phyloP scores from a whole-genome alignment of 169 alveolate species.

The Toxoplasma gondii region DNA sequence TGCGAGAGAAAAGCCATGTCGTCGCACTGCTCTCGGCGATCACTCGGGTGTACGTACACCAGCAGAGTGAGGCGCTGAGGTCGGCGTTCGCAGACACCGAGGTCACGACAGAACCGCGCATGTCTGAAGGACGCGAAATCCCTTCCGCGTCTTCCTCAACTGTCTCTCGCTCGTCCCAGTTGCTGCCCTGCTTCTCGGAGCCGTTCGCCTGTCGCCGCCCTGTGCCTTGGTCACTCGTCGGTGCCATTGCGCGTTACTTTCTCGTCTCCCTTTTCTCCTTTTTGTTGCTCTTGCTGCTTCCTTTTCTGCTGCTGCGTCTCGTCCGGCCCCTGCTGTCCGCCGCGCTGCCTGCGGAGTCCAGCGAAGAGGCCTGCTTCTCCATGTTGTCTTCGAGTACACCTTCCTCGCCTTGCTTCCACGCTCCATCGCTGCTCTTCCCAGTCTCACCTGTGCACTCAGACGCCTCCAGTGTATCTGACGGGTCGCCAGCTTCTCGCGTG shows the following conservation, averaged over 20 bases:
- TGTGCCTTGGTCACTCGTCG: background rate
- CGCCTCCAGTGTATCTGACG: background rate
- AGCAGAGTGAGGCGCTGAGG: background rate
- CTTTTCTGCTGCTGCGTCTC: background rate
- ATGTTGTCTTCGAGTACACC: background rate
- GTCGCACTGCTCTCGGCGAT: background rate
- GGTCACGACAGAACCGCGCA: background rate
- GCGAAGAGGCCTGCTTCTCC: background rate
- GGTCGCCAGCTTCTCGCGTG: background rate
- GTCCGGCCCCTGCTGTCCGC: background rate
- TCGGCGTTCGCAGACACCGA: background rate
- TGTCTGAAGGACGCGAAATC: background rate
- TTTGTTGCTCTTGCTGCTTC: background rate
- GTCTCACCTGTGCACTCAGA: background rate
- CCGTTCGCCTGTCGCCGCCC: background rate
- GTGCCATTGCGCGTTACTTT: background rate
- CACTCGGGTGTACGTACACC: background rate
- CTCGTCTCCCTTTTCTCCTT: background rate
- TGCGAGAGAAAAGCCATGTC: background rate
- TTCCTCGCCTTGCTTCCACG: background rate
- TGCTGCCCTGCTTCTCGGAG: background rate
- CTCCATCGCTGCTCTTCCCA: background rate
- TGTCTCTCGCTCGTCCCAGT: background rate
- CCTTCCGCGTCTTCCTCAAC: background rate
- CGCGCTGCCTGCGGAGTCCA: background rate